These are phyloP conservation scores for Lupinus albus DNA, from an alignment of 306 rosid species.

Conservation along the genomic window DNA sequence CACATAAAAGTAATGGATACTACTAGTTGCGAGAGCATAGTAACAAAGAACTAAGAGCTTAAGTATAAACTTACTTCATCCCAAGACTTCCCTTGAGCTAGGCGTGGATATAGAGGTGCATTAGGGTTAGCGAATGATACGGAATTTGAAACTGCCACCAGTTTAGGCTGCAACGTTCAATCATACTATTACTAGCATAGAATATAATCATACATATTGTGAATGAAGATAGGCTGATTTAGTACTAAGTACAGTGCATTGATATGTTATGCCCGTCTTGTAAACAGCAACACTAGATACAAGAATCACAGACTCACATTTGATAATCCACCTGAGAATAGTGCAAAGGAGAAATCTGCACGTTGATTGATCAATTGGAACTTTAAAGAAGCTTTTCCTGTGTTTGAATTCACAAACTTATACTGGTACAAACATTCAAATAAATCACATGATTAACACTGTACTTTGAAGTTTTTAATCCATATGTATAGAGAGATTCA, in stretches of 20 bases:
- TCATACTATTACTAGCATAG: conserved; percentile 29
- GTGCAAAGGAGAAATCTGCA: conserved; percentile 79
- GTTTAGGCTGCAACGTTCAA: conserved; percentile 62
- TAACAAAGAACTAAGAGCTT: conserved; percentile 22
- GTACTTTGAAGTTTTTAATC: conserved; percentile 1
- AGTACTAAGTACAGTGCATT: conserved; percentile 1
- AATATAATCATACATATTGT: too few relatives aligned
- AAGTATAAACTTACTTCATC: conserved; percentile 63
- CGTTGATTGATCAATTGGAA: conserved; percentile 85
- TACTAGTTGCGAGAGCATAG: conserved; percentile 1
- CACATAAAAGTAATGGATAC: neutral
- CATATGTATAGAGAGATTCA: conserved; percentile 8
- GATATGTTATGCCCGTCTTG: neutral
- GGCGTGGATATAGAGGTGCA: conserved; percentile 85
- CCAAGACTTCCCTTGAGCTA: conserved; percentile 93
- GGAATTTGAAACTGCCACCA: conserved; percentile 73
- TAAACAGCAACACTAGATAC: too few relatives aligned
- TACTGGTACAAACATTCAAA: conserved; percentile 57
- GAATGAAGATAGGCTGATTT: conserved; percentile 30
- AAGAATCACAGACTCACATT: conserved; percentile 50
- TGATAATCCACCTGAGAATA: conserved; percentile 71
- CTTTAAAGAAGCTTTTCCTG: conserved; percentile 62
- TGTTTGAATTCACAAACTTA: conserved; percentile 56
- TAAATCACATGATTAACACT: conserved; percentile 33
- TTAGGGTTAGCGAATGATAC: conserved; percentile 78